Conservation (phyloP, 1,284 basidiomycete species). For the Trametes hirsuta region DNA sequence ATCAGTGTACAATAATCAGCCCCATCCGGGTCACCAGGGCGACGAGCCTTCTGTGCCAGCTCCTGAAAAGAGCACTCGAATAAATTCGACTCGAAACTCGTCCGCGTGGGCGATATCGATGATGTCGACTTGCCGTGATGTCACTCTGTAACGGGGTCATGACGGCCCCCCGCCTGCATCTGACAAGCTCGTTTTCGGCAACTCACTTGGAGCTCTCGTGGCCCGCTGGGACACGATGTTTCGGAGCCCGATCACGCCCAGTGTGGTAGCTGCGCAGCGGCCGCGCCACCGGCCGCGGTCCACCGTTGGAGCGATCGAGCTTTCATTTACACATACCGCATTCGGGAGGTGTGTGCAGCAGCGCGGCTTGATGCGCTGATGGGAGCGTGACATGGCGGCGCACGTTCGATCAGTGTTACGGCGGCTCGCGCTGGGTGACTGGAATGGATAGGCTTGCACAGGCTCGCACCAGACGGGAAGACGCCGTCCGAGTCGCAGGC, state of each 20-base stretch:
- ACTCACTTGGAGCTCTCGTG: no score
- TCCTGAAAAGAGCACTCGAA: not conserved
- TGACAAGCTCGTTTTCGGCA: no score
- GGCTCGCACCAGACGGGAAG: no score
- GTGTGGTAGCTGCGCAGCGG: not conserved
- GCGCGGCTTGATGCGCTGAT: conserved; percentile 16
- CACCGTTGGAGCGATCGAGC: not conserved
- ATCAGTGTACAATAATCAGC: not conserved
- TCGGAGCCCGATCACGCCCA: not conserved
- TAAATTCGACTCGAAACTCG: not conserved
- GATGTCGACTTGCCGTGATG: not conserved
- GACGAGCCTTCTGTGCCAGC: not conserved
- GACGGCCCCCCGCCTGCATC: no score
- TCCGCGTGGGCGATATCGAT: not conserved
- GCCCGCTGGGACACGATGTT: not conserved
- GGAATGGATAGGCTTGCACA: no score
- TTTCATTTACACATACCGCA: conserved; percentile 11
- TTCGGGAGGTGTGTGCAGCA: conserved; percentile 7
- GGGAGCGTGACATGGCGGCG: conserved; percentile 1
- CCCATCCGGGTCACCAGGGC: conserved; percentile 2
- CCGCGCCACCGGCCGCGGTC: not conserved
- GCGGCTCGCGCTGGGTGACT: not conserved
- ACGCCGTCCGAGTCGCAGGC: no score
- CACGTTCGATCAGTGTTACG: not conserved
- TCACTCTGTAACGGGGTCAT: not conserved